Percentiles rank a stretch among this genome's conserved stretches.
Evolutionary conservation across 2,329 filamentous ascomycete species (phyloP).

Genomic region (Aureobasidium sp.): DNA sequence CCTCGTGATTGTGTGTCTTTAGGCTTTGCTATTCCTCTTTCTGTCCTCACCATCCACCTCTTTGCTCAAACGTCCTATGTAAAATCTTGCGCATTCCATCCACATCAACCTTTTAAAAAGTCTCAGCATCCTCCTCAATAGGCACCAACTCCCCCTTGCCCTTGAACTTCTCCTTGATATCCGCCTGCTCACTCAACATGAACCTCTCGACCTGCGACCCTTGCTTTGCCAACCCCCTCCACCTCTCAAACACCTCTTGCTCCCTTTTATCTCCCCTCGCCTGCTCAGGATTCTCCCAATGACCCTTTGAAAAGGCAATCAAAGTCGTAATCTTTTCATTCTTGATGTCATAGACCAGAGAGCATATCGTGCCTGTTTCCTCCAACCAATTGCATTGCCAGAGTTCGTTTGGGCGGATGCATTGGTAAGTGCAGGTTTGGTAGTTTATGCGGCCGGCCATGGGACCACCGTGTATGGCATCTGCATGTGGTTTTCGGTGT

Average conservation of each 20-base stretch:
- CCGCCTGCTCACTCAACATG: slow-evolving; percentile 47
- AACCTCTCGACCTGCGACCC: slow-evolving; percentile 44
- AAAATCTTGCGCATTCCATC: background rate
- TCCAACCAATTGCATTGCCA: slow-evolving; percentile 56
- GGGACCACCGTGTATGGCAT: slow-evolving; percentile 50
- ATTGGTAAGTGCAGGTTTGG: slow-evolving; percentile 49
- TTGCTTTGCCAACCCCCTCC: slow-evolving; percentile 42
- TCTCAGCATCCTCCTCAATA: slow-evolving; percentile 35
- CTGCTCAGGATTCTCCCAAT: slow-evolving; percentile 45
- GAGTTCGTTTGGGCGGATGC: slow-evolving; percentile 48
- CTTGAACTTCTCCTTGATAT: slow-evolving; percentile 43
- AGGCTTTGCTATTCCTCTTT: background rate
- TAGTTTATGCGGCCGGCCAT: slow-evolving; percentile 50
- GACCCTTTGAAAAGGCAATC: slow-evolving; percentile 45
- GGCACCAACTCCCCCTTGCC: slow-evolving; percentile 42
- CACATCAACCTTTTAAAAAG: slow-evolving; percentile 20
- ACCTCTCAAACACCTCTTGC: slow-evolving; percentile 42
- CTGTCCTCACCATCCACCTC: background rate
- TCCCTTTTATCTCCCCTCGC: slow-evolving; percentile 52
- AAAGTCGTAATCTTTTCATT: slow-evolving; percentile 43
- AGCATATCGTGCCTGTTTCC: slow-evolving; percentile 51
- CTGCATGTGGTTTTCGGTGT: background rate
- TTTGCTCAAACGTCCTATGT: too few relatives aligned
- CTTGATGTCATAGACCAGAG: slow-evolving; percentile 48
- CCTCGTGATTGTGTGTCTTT: background rate